Evolutionary conservation across 805 yeast genomes (phyloP), one percentile per base, ranked within the genome.

Genomic region (Hanseniaspora meyeri): DNA sequence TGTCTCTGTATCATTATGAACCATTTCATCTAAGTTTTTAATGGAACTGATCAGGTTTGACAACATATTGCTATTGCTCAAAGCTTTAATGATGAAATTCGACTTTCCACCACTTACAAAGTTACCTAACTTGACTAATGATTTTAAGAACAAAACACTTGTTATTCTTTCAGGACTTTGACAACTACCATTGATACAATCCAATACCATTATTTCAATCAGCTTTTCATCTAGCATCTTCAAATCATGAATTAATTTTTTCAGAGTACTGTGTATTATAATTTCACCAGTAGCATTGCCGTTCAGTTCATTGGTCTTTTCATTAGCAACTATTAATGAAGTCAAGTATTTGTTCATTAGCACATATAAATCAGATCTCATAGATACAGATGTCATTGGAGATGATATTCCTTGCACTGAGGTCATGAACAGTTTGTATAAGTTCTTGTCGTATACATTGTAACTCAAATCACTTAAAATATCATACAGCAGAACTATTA

Each of bases 311-410:
- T 12, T 19, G 8, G 40, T 46, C 14, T 32, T 36, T 29, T 37
- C 40, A 36, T 40, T 39, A 34, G 67, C 70, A 2, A 66, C 66
- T 57, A 76, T 65, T 0, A 78, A 72, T 65, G 79, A 76, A 9
- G 77, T 74, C 57, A 90, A 66, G 61, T 81, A 86, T 62, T 78
- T 81, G 65, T 80, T 84, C 42, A 83, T 77, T 60, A 90, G 69
- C 9, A 85, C 79, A 67, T 91, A 91, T 47, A 91, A 73, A 63
- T 89, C 93, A 0, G 95, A 79, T 52, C 97, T 77, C 45, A 90
- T 73, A 0, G 75, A 67, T 4, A 85, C 74, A 0, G 89, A 79
- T 0, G 95, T 75, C 42, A 78, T 74, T 1, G 95, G 81, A 45
- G 87, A 78, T 55, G 79, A 73, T 2, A 91, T 78, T 4, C 96